Conservation (phyloP, 257 asterid genomes). For the Nicotiana tabacum region DNA sequence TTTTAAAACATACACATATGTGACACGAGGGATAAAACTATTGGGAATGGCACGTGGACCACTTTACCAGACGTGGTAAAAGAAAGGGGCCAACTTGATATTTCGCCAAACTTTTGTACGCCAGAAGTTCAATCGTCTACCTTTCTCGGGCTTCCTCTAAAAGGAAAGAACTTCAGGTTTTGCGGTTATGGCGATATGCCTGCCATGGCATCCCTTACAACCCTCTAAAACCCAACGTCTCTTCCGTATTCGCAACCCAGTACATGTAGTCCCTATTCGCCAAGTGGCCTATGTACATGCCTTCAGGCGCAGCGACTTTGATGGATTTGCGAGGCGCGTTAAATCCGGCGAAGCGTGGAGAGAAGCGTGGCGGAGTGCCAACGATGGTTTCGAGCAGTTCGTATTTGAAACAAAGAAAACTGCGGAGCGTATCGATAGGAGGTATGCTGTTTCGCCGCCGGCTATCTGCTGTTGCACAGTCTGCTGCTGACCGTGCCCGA, state of each 20-base stretch:
- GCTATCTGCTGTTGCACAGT: constrained; percentile 45
- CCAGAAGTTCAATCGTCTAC: background rate
- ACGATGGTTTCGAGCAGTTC: constrained; percentile 77
- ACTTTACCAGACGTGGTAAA: too few species aligned
- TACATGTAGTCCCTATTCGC: constrained; percentile 23
- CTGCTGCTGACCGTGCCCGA: constrained; percentile 72
- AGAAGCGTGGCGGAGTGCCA: constrained; percentile 73
- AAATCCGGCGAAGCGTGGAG: constrained; percentile 77
- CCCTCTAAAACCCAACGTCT: constrained; percentile 20
- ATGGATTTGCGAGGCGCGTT: constrained; percentile 67
- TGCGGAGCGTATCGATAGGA: constrained; percentile 80
- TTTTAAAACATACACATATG: too few species aligned
- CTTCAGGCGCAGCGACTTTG: constrained; percentile 83
- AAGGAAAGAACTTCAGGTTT: background rate
- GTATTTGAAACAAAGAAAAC: constrained; percentile 76
- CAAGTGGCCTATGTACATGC: constrained; percentile 37
- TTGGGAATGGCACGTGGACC: too few species aligned
- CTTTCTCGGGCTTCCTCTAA: background rate
- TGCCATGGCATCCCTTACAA: constrained; percentile 58
- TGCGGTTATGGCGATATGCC: constrained; percentile 57
- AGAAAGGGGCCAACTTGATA: background rate
- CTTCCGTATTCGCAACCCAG: background rate
- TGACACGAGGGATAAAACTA: too few species aligned
- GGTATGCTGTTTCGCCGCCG: constrained; percentile 54
- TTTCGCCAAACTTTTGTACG: too few species aligned